phyloP scores from a whole-genome alignment of 2,329 filamentous ascomycete species.

The Trichoderma semiorbis region DNA sequence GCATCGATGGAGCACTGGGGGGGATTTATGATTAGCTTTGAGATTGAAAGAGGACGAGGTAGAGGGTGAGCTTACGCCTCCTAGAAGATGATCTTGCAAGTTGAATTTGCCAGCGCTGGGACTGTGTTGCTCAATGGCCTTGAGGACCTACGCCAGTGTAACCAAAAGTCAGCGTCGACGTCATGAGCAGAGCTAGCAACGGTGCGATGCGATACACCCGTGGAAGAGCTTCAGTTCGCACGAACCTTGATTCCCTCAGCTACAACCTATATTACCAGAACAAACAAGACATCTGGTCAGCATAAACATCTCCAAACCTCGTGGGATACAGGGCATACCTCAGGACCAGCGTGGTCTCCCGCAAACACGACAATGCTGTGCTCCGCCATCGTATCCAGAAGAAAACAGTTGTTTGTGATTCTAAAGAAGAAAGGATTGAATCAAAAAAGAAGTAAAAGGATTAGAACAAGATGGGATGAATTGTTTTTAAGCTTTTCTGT shows the following conservation, averaged over 20 bases:
- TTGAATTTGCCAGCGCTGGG: slow-evolving; percentile 74
- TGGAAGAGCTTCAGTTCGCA: background rate
- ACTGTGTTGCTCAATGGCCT: slow-evolving; percentile 69
- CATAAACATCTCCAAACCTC: background rate
- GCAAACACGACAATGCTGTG: slow-evolving; percentile 78
- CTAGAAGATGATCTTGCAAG: slow-evolving; percentile 83
- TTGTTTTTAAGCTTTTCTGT: background rate
- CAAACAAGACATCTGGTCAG: slow-evolving; percentile 11
- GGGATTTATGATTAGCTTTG: background rate
- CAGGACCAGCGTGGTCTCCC: slow-evolving; percentile 82
- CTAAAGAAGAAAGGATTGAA: background rate
- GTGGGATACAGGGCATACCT: slow-evolving; percentile 48
- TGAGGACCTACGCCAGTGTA: slow-evolving; percentile 60
- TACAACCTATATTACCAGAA: slow-evolving; percentile 54
- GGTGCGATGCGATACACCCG: background rate
- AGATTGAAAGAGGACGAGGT: background rate
- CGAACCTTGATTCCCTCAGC: slow-evolving; percentile 79
- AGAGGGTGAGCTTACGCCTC: slow-evolving; percentile 65
- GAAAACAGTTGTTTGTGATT: background rate
- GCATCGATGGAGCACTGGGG: slow-evolving; percentile 81
- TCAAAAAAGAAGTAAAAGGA: background rate
- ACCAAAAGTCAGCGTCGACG: background rate
- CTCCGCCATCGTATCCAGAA: slow-evolving; percentile 55
- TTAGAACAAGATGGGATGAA: background rate
- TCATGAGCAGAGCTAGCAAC: background rate